These are phyloP conservation scores for Ramalina intermedia DNA, from an alignment of 495 filamentous ascomycete genomes.

Conservation along the genomic window DNA sequence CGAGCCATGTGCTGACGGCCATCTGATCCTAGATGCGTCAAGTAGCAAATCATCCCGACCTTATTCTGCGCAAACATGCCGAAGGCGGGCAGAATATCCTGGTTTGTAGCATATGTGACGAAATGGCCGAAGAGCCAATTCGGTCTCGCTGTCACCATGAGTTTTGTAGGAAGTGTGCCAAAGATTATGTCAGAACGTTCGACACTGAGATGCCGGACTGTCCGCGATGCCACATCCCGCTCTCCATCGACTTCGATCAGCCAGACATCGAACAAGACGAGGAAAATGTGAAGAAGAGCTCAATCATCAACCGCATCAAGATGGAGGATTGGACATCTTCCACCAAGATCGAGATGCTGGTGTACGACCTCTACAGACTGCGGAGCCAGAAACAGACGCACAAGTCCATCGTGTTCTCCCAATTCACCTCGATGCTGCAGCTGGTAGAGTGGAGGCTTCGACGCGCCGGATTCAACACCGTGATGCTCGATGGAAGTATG, in stretches of 20 bases:
- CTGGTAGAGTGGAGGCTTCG: constrained; percentile 89
- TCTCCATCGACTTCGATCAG: constrained; percentile 84
- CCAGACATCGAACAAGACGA: constrained; percentile 85
- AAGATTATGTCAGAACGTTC: constrained; percentile 65
- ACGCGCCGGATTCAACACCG: constrained; percentile 88
- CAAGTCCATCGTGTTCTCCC: constrained; percentile 70
- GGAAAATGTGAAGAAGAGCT: constrained; percentile 70
- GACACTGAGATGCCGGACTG: constrained; percentile 53
- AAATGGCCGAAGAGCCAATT: constrained; percentile 87
- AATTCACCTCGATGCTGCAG: constrained; percentile 61
- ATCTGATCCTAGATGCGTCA: constrained; percentile 60
- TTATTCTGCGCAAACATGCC: constrained; percentile 75
- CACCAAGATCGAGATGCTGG: constrained; percentile 91
- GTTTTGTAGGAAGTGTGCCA: constrained; percentile 83
- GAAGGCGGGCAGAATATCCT: constrained; percentile 80
- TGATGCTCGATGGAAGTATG: constrained; percentile 96
- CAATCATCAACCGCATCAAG: constrained; percentile 92
- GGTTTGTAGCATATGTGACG: constrained; percentile 88
- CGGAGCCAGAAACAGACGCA: constrained; percentile 79
- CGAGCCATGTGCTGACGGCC: constrained; percentile 49
- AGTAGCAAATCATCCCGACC: constrained; percentile 81
- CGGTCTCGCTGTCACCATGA: constrained; percentile 84
- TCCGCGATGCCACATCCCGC: constrained; percentile 77
- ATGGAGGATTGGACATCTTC: constrained; percentile 97
- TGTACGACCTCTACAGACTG: constrained; percentile 82